Evolutionary conservation across 2,329 filamentous ascomycete genomes (phyloP).

Genomic region (Aspergillus sp.): DNA sequence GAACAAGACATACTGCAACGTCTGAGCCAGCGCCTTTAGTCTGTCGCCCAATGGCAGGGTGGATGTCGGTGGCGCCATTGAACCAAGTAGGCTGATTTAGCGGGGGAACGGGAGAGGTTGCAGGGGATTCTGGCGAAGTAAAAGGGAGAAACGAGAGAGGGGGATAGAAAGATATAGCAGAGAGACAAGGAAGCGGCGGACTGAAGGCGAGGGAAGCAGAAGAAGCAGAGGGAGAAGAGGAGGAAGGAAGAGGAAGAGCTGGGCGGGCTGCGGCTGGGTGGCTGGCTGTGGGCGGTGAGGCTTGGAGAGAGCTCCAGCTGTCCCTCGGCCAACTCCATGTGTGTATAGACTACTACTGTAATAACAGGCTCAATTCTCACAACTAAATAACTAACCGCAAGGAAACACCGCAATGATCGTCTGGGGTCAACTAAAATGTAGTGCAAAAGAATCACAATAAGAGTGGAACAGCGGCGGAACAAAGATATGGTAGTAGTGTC

Average conservation of each 20-base stretch:
- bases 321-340: too few species aligned
- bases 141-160: too few species aligned
- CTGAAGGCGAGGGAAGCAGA: too few species aligned
- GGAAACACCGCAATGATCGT: constrained; percentile 16
- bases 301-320: too few species aligned
- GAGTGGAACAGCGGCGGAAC: constrained; percentile 17
- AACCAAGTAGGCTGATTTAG: constrained; percentile 7
- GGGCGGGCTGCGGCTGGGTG: too few species aligned
- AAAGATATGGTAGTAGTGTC: constrained; percentile 30
- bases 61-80: constrained; percentile 64
- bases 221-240: too few species aligned
- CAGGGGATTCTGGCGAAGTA: constrained; percentile 5
- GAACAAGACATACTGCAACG: constrained; percentile 65
- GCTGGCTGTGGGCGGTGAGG: too few species aligned
- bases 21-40: constrained; percentile 70
- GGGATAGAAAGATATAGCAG: too few species aligned
- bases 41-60: constrained; percentile 63
- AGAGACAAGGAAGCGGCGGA: too few species aligned
- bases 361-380: constrained; percentile 1
- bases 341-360: too few species aligned
- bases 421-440: constrained; percentile 18
- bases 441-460: constrained; percentile 9
- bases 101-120: constrained; percentile 4
- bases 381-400: constrained; percentile 7
- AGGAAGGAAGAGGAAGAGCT: too few species aligned